These are phyloP conservation scores for Rubus idaeus DNA, from an alignment of 306 rosid species.

Conservation along the genomic window DNA sequence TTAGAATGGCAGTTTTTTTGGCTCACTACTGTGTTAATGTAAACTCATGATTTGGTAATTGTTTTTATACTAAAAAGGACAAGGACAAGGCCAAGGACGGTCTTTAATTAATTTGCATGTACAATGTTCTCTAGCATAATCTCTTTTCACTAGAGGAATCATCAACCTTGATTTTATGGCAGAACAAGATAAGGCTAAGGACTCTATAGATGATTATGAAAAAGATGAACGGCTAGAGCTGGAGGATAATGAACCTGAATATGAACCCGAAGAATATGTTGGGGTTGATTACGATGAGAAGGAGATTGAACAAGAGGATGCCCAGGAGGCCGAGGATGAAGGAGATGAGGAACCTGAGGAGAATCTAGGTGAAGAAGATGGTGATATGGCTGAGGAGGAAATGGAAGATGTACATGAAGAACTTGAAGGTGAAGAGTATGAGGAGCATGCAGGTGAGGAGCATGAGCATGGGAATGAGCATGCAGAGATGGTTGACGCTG, in stretches of 20 bases:
- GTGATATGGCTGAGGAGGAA: slow-evolving; percentile 75
- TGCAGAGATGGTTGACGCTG: slow-evolving; percentile 58
- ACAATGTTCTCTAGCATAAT: slow-evolving; percentile 1
- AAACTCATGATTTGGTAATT: not conserved
- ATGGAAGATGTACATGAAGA: slow-evolving; percentile 75
- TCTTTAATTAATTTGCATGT: slow-evolving; percentile 20
- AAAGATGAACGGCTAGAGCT: slow-evolving; percentile 86
- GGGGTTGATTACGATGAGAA: slow-evolving; percentile 95
- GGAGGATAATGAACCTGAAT: slow-evolving; percentile 96
- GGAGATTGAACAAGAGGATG: slow-evolving; percentile 81
- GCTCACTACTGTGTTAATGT: not conserved
- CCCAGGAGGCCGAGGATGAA: slow-evolving; percentile 64
- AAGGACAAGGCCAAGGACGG: not conserved
- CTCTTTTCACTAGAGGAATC: slow-evolving; percentile 38
- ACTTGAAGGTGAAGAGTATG: slow-evolving; percentile 73
- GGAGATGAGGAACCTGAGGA: slow-evolving; percentile 78
- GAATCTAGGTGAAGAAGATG: slow-evolving; percentile 68
- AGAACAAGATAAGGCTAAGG: slow-evolving; percentile 89
- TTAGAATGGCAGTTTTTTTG: not conserved
- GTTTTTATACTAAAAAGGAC: slow-evolving; percentile 2
- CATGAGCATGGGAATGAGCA: slow-evolving; percentile 41
- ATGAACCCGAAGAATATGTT: slow-evolving; percentile 80
- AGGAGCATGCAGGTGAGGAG: slow-evolving; percentile 57
- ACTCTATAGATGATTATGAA: slow-evolving; percentile 73
- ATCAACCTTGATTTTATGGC: slow-evolving; percentile 46